phyloP scores from a whole-genome alignment of 2,329 filamentous ascomycete species.

The Boeremia lycopersici region DNA sequence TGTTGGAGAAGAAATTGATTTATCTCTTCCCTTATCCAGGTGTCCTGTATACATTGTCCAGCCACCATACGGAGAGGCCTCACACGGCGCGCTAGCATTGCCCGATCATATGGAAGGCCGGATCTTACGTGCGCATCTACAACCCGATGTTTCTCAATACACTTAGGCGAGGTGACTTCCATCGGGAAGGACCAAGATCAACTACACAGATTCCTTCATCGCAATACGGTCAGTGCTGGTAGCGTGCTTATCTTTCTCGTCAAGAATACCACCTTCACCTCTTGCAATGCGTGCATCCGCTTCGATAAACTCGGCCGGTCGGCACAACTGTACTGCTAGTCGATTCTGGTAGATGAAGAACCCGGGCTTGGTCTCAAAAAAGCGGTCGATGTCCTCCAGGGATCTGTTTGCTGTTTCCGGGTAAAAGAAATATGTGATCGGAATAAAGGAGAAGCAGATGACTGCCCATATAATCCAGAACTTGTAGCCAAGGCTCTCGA shows the following conservation, averaged over 20 bases:
- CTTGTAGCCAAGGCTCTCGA: slow-evolving; percentile 56
- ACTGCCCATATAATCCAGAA: slow-evolving; percentile 63
- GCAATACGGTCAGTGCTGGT: slow-evolving; percentile 29
- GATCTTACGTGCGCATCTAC: too few relatives aligned
- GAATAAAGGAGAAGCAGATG: slow-evolving; percentile 60
- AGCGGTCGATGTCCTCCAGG: slow-evolving; percentile 57
- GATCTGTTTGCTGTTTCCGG: slow-evolving; percentile 57
- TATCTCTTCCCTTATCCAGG: too few relatives aligned
- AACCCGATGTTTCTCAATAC: too few relatives aligned
- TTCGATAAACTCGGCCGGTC: slow-evolving; percentile 57
- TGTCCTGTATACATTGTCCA: too few relatives aligned
- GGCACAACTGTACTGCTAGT: slow-evolving; percentile 53
- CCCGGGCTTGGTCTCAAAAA: slow-evolving; percentile 43
- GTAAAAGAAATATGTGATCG: slow-evolving; percentile 59
- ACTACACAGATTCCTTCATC: slow-evolving; percentile 33
- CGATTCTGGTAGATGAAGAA: slow-evolving; percentile 57
- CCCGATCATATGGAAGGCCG: too few relatives aligned
- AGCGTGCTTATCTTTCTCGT: slow-evolving; percentile 14
- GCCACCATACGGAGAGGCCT: too few relatives aligned
- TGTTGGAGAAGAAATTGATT: too few relatives aligned
- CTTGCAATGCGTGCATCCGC: slow-evolving; percentile 50
- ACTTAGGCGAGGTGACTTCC: too few relatives aligned
- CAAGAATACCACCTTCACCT: slow-evolving; percentile 14
- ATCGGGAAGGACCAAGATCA: background rate
- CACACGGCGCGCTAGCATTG: too few relatives aligned